A percentile compares a stretch with the other conserved stretches of the same genome.
Evolutionary conservation across 257 asterid genomes (phyloP).

Genomic region (Verbascum thapsus): DNA sequence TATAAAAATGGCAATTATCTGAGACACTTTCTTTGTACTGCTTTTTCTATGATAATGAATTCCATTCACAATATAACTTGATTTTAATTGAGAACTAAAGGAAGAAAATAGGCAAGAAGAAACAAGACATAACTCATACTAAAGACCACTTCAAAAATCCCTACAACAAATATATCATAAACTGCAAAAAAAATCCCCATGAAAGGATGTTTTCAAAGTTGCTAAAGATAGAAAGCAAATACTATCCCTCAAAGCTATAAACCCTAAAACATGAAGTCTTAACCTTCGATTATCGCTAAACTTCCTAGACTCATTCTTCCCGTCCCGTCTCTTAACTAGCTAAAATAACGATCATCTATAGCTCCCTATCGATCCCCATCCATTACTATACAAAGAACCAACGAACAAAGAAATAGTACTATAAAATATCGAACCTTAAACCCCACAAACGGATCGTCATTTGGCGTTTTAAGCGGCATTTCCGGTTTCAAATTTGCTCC

Average conservation of each 20-base stretch:
- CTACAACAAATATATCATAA: slow-evolving; percentile 30
- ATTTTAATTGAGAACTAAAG: background rate
- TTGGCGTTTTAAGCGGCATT: background rate
- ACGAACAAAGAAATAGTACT: slow-evolving; percentile 33
- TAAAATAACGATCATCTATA: slow-evolving; percentile 31
- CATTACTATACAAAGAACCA: slow-evolving; percentile 49
- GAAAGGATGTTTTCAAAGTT: slow-evolving; percentile 7
- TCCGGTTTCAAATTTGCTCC: slow-evolving; percentile 34
- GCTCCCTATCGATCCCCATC: slow-evolving; percentile 17
- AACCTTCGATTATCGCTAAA: slow-evolving; percentile 27
- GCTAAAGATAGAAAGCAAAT: background rate
- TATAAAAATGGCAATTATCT: no score
- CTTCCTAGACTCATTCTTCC: slow-evolving; percentile 33
- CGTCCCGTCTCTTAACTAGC: slow-evolving; percentile 25
- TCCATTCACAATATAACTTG: no score
- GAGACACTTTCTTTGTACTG: no score
- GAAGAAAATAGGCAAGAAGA: background rate
- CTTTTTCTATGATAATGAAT: no score
- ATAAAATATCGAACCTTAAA: slow-evolving; percentile 10
- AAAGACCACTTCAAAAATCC: slow-evolving; percentile 24
- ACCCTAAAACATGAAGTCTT: slow-evolving; percentile 22
- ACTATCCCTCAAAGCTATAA: slow-evolving; percentile 5
- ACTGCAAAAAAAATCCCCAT: slow-evolving; percentile 46
- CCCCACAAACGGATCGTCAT: background rate
- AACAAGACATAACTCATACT: slow-evolving; percentile 6